Evolutionary conservation across 345 rosid species (phyloP).

Genomic region (Geranium brycei): DNA sequence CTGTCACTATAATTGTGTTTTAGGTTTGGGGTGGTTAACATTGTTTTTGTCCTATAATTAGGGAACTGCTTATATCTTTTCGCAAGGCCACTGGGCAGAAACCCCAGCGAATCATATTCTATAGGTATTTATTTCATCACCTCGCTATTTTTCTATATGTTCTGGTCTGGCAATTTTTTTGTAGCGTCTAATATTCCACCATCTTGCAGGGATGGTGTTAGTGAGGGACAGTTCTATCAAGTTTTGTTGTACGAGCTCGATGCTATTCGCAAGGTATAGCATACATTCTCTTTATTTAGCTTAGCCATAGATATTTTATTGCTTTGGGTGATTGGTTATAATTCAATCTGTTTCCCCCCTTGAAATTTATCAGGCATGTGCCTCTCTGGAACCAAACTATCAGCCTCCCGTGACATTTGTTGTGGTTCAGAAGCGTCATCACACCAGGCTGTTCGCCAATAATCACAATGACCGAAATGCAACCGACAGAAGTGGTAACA

Average conservation of each 20-base stretch:
- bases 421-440: slow-evolving; percentile 95
- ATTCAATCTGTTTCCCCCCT: no score
- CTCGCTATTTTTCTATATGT: background rate
- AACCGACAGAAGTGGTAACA: slow-evolving; percentile 78
- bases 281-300: no score
- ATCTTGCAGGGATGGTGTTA: slow-evolving; percentile 71
- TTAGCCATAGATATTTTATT: no score
- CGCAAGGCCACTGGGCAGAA: slow-evolving; percentile 82
- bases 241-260: slow-evolving; percentile 76
- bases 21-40: background rate
- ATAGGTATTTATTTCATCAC: slow-evolving; percentile 35
- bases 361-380: slow-evolving; percentile 52
- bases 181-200: background rate
- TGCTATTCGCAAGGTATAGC: slow-evolving; percentile 73
- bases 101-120: slow-evolving; percentile 81
- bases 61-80: slow-evolving; percentile 84
- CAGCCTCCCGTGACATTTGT: slow-evolving; percentile 95
- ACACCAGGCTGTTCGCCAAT: slow-evolving; percentile 84
- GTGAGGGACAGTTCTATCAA: slow-evolving; percentile 91
- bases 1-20: background rate
- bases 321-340: no score
- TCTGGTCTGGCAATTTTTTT: background rate
- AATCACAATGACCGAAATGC: slow-evolving; percentile 46
- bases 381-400: slow-evolving; percentile 78
- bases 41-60: slow-evolving; percentile 14